phyloP scores from a whole-genome alignment of 2,329 filamentous ascomycete genomes.

The Rhexocercosporidium sp. region DNA sequence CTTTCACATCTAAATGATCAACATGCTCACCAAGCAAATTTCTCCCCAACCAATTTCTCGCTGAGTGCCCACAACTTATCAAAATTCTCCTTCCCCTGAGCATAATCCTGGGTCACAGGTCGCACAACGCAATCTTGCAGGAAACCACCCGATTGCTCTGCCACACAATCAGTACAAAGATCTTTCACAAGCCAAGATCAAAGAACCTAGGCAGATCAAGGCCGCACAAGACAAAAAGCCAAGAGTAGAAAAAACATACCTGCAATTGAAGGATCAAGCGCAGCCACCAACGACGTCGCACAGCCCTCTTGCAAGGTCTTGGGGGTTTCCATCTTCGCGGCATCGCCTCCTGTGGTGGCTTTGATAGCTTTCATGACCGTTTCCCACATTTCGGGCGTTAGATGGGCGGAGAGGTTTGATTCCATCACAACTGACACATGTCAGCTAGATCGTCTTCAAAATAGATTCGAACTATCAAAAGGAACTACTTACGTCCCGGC shows the following conservation, averaged over 20 bases:
- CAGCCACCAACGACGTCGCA: constrained; percentile 45
- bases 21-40: constrained; percentile 40
- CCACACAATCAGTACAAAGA: neutral
- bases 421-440: constrained; percentile 18
- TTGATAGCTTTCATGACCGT: constrained; percentile 2
- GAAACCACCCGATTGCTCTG: constrained; percentile 17
- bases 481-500: constrained; percentile 34
- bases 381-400: constrained; percentile 20
- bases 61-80: constrained; percentile 29
- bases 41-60: constrained; percentile 40
- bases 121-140: constrained; percentile 19
- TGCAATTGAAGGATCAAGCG: constrained; percentile 45
- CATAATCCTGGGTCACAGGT: constrained; percentile 15
- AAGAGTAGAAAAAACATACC: constrained; percentile 3
- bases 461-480: too few species aligned
- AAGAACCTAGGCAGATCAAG: neutral
- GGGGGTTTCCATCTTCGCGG: constrained; percentile 10
- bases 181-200: neutral
- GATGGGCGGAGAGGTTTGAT: constrained; percentile 26
- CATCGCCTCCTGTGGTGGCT: constrained; percentile 5
- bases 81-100: constrained; percentile 23
- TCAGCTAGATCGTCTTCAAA: neutral
- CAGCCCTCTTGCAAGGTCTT: constrained; percentile 23
- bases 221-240: too few species aligned
- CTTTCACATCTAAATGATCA: neutral